These are phyloP conservation scores for Apiospora koreana DNA, from an alignment of 2,329 filamentous ascomycete species.

Conservation along the genomic window DNA sequence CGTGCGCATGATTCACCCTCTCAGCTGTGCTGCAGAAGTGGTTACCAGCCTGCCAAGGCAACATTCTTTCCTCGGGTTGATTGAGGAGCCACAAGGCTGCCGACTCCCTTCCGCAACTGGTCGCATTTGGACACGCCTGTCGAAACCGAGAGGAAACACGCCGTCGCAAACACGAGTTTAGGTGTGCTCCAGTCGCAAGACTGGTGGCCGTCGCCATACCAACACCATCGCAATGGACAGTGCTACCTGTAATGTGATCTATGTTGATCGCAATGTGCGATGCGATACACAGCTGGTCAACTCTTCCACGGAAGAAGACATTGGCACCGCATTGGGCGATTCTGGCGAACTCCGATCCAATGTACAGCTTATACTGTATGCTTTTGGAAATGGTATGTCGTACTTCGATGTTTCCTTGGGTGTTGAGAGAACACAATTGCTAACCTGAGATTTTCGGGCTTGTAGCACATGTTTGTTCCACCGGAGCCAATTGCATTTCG, in stretches of 20 bases:
- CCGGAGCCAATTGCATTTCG: constrained; percentile 54
- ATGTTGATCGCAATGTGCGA: constrained; percentile 56
- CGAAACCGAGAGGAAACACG: background rate
- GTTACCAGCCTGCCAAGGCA: constrained; percentile 26
- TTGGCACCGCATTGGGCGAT: constrained; percentile 36
- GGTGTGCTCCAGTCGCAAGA: constrained; percentile 13
- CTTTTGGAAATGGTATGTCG: constrained; percentile 55
- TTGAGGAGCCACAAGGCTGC: background rate
- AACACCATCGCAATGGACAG: constrained; percentile 48
- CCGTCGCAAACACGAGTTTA: background rate
- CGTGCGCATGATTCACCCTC: constrained; percentile 24
- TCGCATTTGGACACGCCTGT: constrained; percentile 1
- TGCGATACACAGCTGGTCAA: constrained; percentile 44
- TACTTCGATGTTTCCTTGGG: background rate
- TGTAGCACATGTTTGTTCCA: constrained; percentile 55
- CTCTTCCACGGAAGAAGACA: constrained; percentile 27
- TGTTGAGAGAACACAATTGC: constrained; percentile 6
- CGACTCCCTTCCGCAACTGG: background rate
- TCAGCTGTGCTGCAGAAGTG: constrained; percentile 24
- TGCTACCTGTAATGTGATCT: constrained; percentile 59
- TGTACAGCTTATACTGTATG: constrained; percentile 50
- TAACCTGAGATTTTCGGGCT: constrained; percentile 10
- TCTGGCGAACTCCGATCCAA: constrained; percentile 43
- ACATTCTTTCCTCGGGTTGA: constrained; percentile 5
- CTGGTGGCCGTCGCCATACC: constrained; percentile 8